Evolutionary conservation across 345 rosid genomes (phyloP), one percentile per base, ranked within the genome.

Genomic region (Cardiospermum halicacabum): DNA sequence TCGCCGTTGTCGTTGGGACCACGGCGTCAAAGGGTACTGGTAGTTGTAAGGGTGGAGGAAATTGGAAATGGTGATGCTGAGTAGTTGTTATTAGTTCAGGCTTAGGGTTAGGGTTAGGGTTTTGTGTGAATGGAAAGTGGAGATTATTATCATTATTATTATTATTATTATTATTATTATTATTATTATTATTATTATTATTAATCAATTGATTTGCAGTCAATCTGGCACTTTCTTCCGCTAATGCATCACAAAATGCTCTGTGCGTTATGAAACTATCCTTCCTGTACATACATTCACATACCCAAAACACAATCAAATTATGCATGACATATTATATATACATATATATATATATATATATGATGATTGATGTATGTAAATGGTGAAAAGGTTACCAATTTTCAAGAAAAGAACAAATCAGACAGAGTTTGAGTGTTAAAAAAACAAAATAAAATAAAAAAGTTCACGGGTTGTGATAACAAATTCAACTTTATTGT

Each of bases 241-340:
- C 98, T 54, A 92, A 70, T 56, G 98, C 98, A 73, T 87, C 92
- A 71, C 98, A 92, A 65, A 89, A 92, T 66, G 96, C 95, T 60
- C 96, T 84, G 75, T 89, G 98, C 59, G 98, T 92, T 69, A 89
- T 76, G 80, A 87, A 92, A 85, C 96, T 89, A 76, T 92, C 98
- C 76, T 91, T 92, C 87, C 98, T 91, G 87, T 40, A n/a, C 5
- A 54, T 51, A 25, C 28, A 54, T 47, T 27, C 57, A 60, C 15
- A 59, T 49, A 72, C 19, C 69, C 19, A 55, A 15, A 60, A 65
- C 61, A 53, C 37, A 66, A 67, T n/a, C n/a, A n/a, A n/a, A n/a
- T n/a, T n/a, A 74, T 64, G 67, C 64, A 71, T 42, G 63, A 58
- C 30, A 69, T 56, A 32, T n/a, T n/a, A n/a, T n/a, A n/a, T n/a